phyloP scores from a whole-genome alignment of 2,329 filamentous ascomycete genomes.

The Diplodia intermedia region DNA sequence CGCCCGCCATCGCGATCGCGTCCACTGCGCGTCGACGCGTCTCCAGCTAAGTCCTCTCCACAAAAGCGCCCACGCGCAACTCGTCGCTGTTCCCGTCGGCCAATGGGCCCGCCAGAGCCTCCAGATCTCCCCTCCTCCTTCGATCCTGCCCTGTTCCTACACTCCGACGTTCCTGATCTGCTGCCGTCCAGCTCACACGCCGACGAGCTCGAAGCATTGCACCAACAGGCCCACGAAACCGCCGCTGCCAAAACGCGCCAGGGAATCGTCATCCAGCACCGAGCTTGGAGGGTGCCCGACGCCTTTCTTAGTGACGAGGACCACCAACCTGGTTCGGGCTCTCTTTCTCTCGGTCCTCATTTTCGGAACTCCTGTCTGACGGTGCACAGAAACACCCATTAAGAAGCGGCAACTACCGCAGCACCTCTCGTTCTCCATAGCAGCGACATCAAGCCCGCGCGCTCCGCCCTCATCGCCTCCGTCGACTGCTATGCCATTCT shows the following conservation, averaged over 20 bases:
- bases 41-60: conserved; percentile 46
- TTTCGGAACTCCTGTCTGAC: conserved; percentile 17
- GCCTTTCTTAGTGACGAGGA: conserved; percentile 60
- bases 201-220: conserved; percentile 58
- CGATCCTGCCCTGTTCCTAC: conserved; percentile 58
- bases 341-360: conserved; percentile 39
- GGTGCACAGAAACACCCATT: conserved; percentile 43
- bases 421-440: conserved; percentile 32
- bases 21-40: conserved; percentile 23
- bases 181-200: conserved; percentile 44
- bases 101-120: conserved; percentile 26
- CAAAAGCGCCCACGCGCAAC: conserved; percentile 61
- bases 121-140: conserved; percentile 53
- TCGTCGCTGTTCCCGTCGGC: conserved; percentile 59
- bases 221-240: conserved; percentile 51
- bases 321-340: conserved; percentile 43
- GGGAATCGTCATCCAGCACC: conserved; percentile 60
- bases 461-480: conserved; percentile 54
- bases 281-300: conserved; percentile 56
- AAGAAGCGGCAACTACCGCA: conserved; percentile 36
- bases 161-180: conserved; percentile 51
- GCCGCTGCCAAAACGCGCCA: conserved; percentile 51
- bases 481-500: conserved; percentile 64
- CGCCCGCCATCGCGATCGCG: background rate
- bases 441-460: conserved; percentile 35